phyloP scores from a whole-genome alignment of 1,139 yeast species.

The Hanseniaspora uvarum region DNA sequence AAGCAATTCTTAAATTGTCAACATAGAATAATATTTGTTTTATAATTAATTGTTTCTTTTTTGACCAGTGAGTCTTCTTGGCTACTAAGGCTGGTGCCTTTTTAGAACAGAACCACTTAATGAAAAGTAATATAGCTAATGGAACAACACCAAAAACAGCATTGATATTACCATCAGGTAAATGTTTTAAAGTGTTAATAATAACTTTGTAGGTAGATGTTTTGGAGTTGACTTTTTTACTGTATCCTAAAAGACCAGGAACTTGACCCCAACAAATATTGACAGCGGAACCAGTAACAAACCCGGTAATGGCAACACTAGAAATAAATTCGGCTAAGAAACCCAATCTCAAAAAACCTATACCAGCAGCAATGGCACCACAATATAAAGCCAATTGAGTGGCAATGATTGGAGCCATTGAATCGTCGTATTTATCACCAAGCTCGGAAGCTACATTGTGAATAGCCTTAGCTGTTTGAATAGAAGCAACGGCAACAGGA shows the following conservation, averaged over 20 bases:
- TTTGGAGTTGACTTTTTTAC: constrained; percentile 58
- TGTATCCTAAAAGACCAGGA: constrained; percentile 76
- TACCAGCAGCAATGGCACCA: constrained; percentile 73
- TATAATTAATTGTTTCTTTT: constrained; percentile 41
- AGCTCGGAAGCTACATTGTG: constrained; percentile 49
- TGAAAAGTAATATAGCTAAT: constrained; percentile 53
- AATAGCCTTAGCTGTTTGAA: constrained; percentile 72
- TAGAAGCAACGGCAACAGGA: constrained; percentile 94
- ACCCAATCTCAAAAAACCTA: constrained; percentile 76
- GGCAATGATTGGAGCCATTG: constrained; percentile 57
- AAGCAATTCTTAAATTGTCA: constrained; percentile 70
- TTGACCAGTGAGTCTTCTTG: constrained; percentile 28
- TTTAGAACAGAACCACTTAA: constrained; percentile 52
- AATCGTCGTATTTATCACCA: constrained; percentile 31
- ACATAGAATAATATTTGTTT: constrained; percentile 48
- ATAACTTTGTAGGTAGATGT: constrained; percentile 58
- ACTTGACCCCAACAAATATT: constrained; percentile 74
- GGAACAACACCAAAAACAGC: constrained; percentile 85
- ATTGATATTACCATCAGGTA: constrained; percentile 57
- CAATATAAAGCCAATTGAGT: constrained; percentile 69
- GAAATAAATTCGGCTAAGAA: constrained; percentile 83
- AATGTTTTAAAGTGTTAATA: constrained; percentile 59
- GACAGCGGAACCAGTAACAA: constrained; percentile 90
- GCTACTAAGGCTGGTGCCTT: constrained; percentile 41
- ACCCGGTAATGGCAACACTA: constrained; percentile 85